Base-by-base conservation (phyloP, 2,329 filamentous ascomycete species). In the Teratosphaeria viscida region DNA sequence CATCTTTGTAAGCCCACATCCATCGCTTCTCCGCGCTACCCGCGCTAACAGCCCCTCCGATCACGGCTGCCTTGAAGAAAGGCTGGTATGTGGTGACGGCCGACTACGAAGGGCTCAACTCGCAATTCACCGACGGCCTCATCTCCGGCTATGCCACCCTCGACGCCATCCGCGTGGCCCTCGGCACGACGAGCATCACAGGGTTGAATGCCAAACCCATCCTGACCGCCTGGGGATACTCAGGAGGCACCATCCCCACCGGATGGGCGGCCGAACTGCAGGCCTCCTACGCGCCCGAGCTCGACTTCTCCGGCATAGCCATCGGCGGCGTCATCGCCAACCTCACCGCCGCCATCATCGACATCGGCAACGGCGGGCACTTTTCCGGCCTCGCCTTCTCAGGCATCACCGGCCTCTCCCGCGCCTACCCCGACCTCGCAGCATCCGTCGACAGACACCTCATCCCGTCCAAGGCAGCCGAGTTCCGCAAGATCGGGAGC, bases 261-360 rank as follows among this genome's bases (percentile, higher is more conserved):
- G 79, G 78, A 34, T 81, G 76, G 73, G 81, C 81, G 0, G 77
- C 78, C 16, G 79, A 83, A 56, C 67, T 83, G 27, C 79, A 81
- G 49, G 70, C 74, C 0, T 70, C 71, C 4, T 84, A 84, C 61
- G 81, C 82, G 0, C 79, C 81, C 0, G 79, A 82, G 47, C 67
- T 84, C 6, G 68, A 72, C 2, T 73, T 84, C 35, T 71, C 70
- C 1, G 81, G 80, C 2, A 76, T 75, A 1, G 81, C 78, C 0
- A 61, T 82, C 0, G 81, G 81, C 3, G 81, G 81, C 0, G 62
- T 79, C 3, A 73, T 77, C 0, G 72, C 78, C 0, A 77, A 79
- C 29, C 64, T 77, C 10, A 71, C 70, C 0, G 43, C 16, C 19
- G 19, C 32, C 27, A 49, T 49, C 19, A 19, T 49, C 5, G n/a